Percentiles rank a stretch among this genome's conserved stretches.
phyloP scores from a whole-genome alignment of 345 rosid genomes.

The Physaria fendleri region DNA sequence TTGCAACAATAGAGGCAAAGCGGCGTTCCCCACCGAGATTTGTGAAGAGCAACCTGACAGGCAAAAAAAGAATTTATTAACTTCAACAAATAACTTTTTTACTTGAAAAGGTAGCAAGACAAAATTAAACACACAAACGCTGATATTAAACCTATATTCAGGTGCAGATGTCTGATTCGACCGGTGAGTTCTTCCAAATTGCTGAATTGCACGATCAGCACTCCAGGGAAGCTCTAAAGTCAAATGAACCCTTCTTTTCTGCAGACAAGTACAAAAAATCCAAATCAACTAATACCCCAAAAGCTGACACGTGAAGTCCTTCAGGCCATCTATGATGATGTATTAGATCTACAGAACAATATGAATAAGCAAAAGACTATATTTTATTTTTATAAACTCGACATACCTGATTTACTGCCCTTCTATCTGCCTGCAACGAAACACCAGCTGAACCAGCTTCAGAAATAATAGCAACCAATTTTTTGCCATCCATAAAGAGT shows the following conservation, averaged over 20 bases:
- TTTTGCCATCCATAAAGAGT: constrained; percentile 97
- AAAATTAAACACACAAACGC: constrained; percentile 17
- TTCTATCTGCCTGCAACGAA: constrained; percentile 96
- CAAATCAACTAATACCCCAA: constrained; percentile 3
- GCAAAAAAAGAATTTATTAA: constrained; percentile 15
- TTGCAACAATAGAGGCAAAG: constrained; percentile 98
- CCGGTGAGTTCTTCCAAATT: constrained; percentile 96
- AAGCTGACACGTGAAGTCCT: background rate
- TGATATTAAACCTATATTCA: constrained; percentile 67
- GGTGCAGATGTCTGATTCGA: constrained; percentile 99
- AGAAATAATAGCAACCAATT: constrained; percentile 85
- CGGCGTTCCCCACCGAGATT: constrained; percentile 99
- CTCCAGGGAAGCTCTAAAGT: constrained; percentile 99
- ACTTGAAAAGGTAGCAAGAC: background rate
- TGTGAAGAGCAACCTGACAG: constrained; percentile 71
- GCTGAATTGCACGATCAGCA: constrained; percentile 99
- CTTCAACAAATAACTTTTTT: background rate
- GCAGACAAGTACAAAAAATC: constrained; percentile 17
- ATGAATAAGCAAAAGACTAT: background rate
- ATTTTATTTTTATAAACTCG: background rate
- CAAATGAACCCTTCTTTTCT: constrained; percentile 96
- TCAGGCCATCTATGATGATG: constrained; percentile 3
- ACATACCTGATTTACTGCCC: constrained; percentile 81
- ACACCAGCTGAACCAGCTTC: constrained; percentile 99
- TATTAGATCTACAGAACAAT: background rate